Conservation (phyloP, 1,139 yeast genomes). For the Petasospora fabianii region DNA sequence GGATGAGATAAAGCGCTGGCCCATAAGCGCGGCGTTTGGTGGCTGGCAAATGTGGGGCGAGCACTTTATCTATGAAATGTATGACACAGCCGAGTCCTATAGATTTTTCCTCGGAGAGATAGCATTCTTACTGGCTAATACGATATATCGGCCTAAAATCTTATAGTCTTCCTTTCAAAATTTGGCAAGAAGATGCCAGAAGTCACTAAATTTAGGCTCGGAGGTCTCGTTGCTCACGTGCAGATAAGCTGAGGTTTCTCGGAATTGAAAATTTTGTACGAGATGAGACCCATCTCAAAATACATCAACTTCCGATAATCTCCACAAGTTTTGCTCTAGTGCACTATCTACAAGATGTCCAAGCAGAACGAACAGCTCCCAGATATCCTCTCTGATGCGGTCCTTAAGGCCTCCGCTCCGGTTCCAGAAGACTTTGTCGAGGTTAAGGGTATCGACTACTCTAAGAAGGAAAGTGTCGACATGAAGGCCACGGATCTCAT, state of each 20-base stretch:
- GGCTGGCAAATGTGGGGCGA: neutral
- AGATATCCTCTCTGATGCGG: conserved; percentile 78
- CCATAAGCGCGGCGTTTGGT: neutral
- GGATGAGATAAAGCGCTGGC: neutral
- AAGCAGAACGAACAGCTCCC: conserved; percentile 44
- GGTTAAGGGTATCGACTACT: conserved; percentile 87
- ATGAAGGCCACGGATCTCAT: conserved; percentile 77
- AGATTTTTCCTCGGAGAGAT: too few relatives aligned
- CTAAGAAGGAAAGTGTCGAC: conserved; percentile 62
- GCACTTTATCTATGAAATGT: too few relatives aligned
- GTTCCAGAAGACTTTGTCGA: conserved; percentile 75
- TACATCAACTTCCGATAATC: too few relatives aligned
- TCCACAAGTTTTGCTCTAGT: too few relatives aligned
- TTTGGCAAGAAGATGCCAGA: too few relatives aligned
- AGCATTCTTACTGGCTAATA: too few relatives aligned
- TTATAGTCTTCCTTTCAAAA: too few relatives aligned
- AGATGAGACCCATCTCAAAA: neutral
- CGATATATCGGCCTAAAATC: too few relatives aligned
- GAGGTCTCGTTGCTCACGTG: conserved; percentile 6
- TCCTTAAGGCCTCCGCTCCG: conserved; percentile 79
- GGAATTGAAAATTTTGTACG: conserved; percentile 10
- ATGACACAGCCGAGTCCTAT: too few relatives aligned
- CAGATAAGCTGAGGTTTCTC: conserved; percentile 5
- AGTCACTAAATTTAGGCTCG: neutral
- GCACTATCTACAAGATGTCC: conserved; percentile 33